Evolutionary conservation across 1,284 basidiomycete genomes (phyloP), one percentile per base, ranked within the genome.

Genomic region (Naganishia cerealis): DNA sequence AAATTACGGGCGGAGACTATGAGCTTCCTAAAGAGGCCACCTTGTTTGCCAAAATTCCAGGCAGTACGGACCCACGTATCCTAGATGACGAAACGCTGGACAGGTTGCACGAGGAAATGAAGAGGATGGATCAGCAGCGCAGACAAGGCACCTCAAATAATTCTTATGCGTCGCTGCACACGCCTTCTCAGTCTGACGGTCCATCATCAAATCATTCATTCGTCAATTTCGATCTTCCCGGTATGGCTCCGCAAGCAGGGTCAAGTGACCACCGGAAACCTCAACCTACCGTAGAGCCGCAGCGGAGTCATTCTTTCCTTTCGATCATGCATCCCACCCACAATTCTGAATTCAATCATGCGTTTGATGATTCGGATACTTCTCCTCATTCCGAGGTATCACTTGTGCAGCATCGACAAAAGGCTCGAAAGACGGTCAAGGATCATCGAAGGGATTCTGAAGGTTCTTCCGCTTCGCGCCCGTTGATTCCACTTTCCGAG

Each of bases 401-500:
- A 4, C 16, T 39, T 16, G 15, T 36, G 15, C 26, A 36, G 16
- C 61, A 63, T 26, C 61, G 42, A n/a, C 53, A 54, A 54, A 39
- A 39, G 33, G 9, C 24, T 26, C 50, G 50, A 8, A 38, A 50
- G 26, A 50, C 10, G 21, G 10, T 39, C 16, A 54, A 21, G 38
- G 36, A 9, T 12, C 50, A 63, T 26, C 61, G 61, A n/a, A 38
- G 61, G 39, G 38, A 54, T 42, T 63, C 61, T 10, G 50, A n/a
- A 13, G 61, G 50, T 29, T 63, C 61, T 50, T 54, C 50, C 21
- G 36, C 50, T 16, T 42, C 61, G 38, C 33, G 54, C 18, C 43
- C 57, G 29, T 24, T 61, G n/a, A 57, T 69, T 7, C 67, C 67
- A 10, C 50, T 55, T 15, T 57, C 56, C 39, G 67, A 69, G 21